A percentile compares a stretch with the other conserved stretches of the same genome.
Conservation (phyloP, 2,329 filamentous ascomycete species). For the Beauveria scarabaeidicola region DNA sequence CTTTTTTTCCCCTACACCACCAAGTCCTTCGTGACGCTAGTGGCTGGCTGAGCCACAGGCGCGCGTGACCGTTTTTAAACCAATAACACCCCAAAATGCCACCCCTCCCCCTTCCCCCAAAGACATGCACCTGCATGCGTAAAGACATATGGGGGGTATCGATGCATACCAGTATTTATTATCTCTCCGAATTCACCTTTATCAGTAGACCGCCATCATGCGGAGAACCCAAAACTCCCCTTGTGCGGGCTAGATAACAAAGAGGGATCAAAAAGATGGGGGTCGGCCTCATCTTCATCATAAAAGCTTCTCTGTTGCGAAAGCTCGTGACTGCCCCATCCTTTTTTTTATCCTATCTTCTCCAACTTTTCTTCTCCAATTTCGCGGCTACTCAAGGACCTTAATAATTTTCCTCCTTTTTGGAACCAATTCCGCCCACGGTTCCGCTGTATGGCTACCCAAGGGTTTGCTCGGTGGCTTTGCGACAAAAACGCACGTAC, state of each 20-base stretch:
- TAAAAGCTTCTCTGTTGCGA: no score
- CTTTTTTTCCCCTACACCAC: background rate
- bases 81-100: background rate
- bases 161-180: no score
- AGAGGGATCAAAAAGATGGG: background rate
- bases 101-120: background rate
- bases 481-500: background rate
- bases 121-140: no score
- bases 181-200: background rate
- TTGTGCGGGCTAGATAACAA: background rate
- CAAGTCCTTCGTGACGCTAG: background rate
- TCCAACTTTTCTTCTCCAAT: slow-evolving; percentile 5
- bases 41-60: background rate
- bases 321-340: background rate
- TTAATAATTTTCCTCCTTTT: background rate
- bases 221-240: background rate
- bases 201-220: no score
- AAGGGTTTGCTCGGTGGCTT: background rate
- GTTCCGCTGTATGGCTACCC: slow-evolving; percentile 1
- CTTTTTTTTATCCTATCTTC: background rate
- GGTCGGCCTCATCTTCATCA: background rate
- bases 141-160: no score
- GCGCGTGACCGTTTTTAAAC: slow-evolving; percentile 7
- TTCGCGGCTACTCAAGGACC: slow-evolving; percentile 4
- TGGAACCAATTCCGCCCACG: slow-evolving; percentile 3